Conservation (phyloP, 306 rosid genomes). For the Datisca glomerata region DNA sequence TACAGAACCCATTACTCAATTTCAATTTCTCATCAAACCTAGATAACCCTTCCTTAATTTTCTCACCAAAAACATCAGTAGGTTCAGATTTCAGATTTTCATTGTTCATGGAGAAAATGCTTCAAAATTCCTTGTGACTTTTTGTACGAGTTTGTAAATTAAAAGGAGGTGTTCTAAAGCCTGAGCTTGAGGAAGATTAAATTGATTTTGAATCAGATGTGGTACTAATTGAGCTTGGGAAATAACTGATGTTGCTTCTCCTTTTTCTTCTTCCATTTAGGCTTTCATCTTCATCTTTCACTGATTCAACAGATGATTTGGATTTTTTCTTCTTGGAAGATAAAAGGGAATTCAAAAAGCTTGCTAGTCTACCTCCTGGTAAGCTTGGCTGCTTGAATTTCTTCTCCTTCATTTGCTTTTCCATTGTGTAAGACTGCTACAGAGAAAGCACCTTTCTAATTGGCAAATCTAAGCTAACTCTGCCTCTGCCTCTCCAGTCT, state of each 20-base stretch:
- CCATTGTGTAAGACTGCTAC: slow-evolving; percentile 17
- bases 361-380: too few relatives aligned
- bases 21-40: too few relatives aligned
- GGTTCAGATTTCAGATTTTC: too few relatives aligned
- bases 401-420: too few relatives aligned
- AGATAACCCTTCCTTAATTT: too few relatives aligned
- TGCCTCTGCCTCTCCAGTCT: slow-evolving; percentile 38
- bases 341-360: slow-evolving; percentile 89
- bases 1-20: slow-evolving; percentile 14
- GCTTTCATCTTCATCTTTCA: too few relatives aligned
- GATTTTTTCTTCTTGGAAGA: slow-evolving; percentile 75
- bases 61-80: neutral
- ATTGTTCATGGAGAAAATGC: neutral
- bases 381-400: too few relatives aligned
- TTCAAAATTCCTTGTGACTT: slow-evolving; percentile 44
- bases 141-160: slow-evolving; percentile 63
- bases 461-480: slow-evolving; percentile 94
- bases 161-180: too few relatives aligned
- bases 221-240: too few relatives aligned
- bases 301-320: too few relatives aligned
- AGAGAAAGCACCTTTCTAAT: slow-evolving; percentile 34
- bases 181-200: too few relatives aligned
- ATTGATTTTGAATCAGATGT: too few relatives aligned
- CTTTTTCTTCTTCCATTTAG: neutral
- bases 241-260: slow-evolving; percentile 10